A percentile compares a stretch with the other conserved stretches of the same genome.
Conservation (phyloP, 2,329 filamentous ascomycete species). For the Trichoderma endophyticum region DNA sequence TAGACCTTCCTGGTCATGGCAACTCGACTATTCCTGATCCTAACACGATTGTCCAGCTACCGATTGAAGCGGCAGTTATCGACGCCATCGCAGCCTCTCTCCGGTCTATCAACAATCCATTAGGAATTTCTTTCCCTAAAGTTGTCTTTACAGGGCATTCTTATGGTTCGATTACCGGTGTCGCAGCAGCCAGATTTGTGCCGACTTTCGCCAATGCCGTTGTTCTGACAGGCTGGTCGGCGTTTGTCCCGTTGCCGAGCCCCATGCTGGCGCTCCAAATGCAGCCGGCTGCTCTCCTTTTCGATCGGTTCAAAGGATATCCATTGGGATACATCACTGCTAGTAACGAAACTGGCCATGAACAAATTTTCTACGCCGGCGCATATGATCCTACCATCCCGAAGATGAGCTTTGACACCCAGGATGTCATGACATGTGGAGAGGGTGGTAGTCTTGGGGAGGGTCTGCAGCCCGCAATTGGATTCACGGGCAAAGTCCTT, state of each 20-base stretch:
- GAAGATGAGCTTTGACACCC: not conserved
- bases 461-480: not conserved
- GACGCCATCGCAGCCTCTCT: not conserved
- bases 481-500: not conserved
- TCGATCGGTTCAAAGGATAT: not conserved
- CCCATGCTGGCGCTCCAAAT: not conserved
- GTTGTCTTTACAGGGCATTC: not conserved
- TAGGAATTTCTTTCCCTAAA: not conserved
- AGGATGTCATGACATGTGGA: conserved; percentile 6
- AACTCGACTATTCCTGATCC: not conserved
- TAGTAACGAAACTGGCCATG: not conserved
- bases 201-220: not conserved
- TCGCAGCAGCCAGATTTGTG: not conserved
- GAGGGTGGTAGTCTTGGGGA: not conserved
- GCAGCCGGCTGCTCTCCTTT: not conserved
- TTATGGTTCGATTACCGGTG: not conserved
- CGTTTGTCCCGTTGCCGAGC: not conserved
- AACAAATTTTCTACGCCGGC: not conserved
- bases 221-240: conserved; percentile 3
- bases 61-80: not conserved
- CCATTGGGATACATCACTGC: not conserved
- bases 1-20: conserved; percentile 1
- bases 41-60: not conserved
- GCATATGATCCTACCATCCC: not conserved
- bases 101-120: not conserved